A percentile compares a stretch with the other conserved stretches of the same genome.
Evolutionary conservation across 176 grass and related monocot genomes (phyloP).

Genomic region (Saccharum spontaneum): DNA sequence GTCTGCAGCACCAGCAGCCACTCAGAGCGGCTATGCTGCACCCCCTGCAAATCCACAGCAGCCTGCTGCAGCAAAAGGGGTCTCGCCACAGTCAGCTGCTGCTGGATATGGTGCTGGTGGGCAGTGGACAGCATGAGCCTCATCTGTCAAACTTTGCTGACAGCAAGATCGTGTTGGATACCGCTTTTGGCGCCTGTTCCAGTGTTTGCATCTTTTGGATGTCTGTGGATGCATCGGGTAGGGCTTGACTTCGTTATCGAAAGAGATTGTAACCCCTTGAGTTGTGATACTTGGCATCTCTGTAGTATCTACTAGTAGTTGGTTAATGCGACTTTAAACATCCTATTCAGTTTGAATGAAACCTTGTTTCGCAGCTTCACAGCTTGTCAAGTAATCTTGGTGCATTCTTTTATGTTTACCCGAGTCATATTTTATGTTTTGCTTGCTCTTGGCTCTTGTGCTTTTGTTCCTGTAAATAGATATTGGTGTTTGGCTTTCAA

Average conservation of each 20-base stretch:
- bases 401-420: neutral
- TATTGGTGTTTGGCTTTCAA: neutral
- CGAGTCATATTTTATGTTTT: neutral
- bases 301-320: conserved; percentile 24
- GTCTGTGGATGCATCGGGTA: neutral
- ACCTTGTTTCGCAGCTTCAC: neutral
- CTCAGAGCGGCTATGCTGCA: conserved; percentile 48
- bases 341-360: conserved; percentile 2
- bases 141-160: neutral
- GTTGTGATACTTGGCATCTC: conserved; percentile 8
- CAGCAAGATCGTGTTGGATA: conserved; percentile 8
- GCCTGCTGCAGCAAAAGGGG: conserved; percentile 38
- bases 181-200: neutral
- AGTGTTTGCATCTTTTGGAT: neutral
- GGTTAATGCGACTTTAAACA: neutral
- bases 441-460: neutral
- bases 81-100: conserved; percentile 49
- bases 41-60: conserved; percentile 45
- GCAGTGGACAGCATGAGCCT: conserved; percentile 47
- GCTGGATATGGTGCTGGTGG: conserved; percentile 44
- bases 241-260: neutral
- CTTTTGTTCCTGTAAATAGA: neutral
- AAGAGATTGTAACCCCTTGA: neutral
- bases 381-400: neutral
- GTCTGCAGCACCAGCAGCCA: conserved; percentile 29